Evolutionary conservation across 2,329 filamentous ascomycete genomes (phyloP).

Genomic region (Monilinia vaccinii-corymbosi): DNA sequence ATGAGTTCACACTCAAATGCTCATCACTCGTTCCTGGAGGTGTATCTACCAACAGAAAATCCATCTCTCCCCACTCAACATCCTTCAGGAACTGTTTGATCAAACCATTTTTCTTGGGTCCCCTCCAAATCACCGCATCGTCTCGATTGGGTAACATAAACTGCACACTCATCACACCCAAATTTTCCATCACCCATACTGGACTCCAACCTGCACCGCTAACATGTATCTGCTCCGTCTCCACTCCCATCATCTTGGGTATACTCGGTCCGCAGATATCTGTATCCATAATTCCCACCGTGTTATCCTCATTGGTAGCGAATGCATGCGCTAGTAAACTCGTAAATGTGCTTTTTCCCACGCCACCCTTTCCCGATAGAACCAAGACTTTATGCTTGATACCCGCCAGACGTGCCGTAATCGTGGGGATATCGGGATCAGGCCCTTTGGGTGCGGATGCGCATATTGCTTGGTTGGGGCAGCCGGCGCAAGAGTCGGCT

Average conservation of each 20-base stretch:
- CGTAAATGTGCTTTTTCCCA: constrained; percentile 93
- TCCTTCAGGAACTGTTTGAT: constrained; percentile 98
- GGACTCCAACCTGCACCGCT: constrained; percentile 86
- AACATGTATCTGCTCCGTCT: constrained; percentile 86
- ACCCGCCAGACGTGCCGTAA: constrained; percentile 69
- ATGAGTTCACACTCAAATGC: constrained; percentile 86
- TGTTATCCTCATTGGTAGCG: constrained; percentile 66
- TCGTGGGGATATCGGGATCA: constrained; percentile 85
- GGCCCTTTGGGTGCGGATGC: constrained; percentile 90
- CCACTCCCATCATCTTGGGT: constrained; percentile 98
- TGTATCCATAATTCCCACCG: constrained; percentile 93
- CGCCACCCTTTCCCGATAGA: constrained; percentile 88
- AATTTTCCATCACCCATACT: constrained; percentile 89
- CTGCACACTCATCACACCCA: constrained; percentile 94
- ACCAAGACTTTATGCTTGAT: constrained; percentile 89
- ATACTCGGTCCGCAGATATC: constrained; percentile 96
- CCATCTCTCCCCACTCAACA: constrained; percentile 93
- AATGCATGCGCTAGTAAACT: constrained; percentile 84
- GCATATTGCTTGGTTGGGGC: constrained; percentile 93
- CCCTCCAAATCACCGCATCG: constrained; percentile 94
- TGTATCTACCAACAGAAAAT: constrained; percentile 89
- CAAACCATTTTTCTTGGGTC: constrained; percentile 95
- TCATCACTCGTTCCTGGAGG: constrained; percentile 94
- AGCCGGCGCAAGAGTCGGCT: constrained; percentile 82
- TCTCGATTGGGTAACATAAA: constrained; percentile 95